phyloP scores from a whole-genome alignment of 2,329 filamentous ascomycete genomes.

The Ascochyta koolunga region DNA sequence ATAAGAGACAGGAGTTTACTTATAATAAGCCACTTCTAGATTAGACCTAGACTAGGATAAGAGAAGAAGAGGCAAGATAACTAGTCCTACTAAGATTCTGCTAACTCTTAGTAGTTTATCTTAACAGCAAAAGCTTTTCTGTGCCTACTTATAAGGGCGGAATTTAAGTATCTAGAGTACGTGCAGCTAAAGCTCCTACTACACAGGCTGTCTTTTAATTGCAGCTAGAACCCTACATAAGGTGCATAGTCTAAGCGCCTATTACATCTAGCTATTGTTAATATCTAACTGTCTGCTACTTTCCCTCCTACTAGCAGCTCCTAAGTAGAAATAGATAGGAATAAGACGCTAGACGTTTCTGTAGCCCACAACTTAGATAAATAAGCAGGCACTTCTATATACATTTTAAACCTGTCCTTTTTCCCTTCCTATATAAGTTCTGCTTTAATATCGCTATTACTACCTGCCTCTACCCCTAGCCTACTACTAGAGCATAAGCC shows the following conservation, averaged over 20 bases:
- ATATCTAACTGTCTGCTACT: too few species aligned
- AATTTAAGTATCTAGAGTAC: neutral
- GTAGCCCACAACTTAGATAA: too few species aligned
- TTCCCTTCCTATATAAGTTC: neutral
- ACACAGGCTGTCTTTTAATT: constrained; percentile 6
- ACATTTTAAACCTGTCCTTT: neutral
- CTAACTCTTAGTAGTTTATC: constrained; percentile 14
- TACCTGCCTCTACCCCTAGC: neutral
- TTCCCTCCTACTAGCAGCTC: too few species aligned
- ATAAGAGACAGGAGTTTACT: neutral
- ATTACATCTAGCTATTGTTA: too few species aligned
- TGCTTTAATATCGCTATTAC: neutral
- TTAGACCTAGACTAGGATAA: constrained; percentile 6
- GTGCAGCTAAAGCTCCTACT: neutral
- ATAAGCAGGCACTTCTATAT: neutral
- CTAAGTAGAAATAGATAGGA: too few species aligned
- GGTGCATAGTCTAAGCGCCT: too few species aligned
- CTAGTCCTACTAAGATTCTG: constrained; percentile 1
- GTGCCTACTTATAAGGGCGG: neutral
- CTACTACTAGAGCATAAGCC: neutral
- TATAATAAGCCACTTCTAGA: constrained; percentile 3
- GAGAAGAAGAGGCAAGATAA: constrained; percentile 14
- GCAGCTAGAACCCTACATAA: too few species aligned
- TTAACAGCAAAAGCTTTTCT: constrained; percentile 11
- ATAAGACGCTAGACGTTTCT: too few species aligned